Percentiles rank a stretch among this genome's conserved stretches.
phyloP scores from a whole-genome alignment of 2,329 filamentous ascomycete genomes.

The Nothopassalora personata region DNA sequence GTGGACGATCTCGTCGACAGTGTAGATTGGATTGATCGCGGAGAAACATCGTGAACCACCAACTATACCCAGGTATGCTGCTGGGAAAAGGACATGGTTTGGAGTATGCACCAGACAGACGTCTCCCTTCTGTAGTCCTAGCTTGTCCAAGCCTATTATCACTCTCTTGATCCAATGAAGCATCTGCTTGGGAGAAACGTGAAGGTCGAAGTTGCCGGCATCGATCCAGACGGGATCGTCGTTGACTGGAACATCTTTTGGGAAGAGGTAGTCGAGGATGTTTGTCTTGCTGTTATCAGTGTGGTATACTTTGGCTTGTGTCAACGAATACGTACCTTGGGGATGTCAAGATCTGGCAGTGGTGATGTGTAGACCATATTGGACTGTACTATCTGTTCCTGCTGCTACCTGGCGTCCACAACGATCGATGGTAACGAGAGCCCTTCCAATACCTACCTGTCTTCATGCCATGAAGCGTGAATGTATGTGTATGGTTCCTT shows the following conservation, averaged over 20 bases:
- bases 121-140: slow-evolving; percentile 46
- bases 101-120: slow-evolving; percentile 51
- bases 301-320: neutral
- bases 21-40: slow-evolving; percentile 49
- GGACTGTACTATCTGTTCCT: neutral
- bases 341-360: slow-evolving; percentile 25
- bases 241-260: slow-evolving; percentile 31
- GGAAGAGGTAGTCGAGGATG: slow-evolving; percentile 37
- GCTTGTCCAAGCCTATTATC: slow-evolving; percentile 44
- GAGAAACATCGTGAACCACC: slow-evolving; percentile 52
- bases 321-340: slow-evolving; percentile 14
- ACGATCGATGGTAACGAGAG: neutral
- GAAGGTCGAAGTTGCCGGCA: slow-evolving; percentile 42
- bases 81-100: slow-evolving; percentile 53
- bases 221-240: slow-evolving; percentile 52
- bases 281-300: slow-evolving; percentile 26
- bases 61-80: slow-evolving; percentile 50
- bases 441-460: neutral
- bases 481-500: neutral
- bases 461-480: neutral
- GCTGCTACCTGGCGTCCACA: neutral
- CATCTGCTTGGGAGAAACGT: slow-evolving; percentile 45
- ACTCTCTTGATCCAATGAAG: slow-evolving; percentile 50
- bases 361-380: slow-evolving; percentile 25
- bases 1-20: slow-evolving; percentile 48